Evolutionary conservation across 2,329 filamentous ascomycete species (phyloP).

Genomic region (Didymella lethalis): DNA sequence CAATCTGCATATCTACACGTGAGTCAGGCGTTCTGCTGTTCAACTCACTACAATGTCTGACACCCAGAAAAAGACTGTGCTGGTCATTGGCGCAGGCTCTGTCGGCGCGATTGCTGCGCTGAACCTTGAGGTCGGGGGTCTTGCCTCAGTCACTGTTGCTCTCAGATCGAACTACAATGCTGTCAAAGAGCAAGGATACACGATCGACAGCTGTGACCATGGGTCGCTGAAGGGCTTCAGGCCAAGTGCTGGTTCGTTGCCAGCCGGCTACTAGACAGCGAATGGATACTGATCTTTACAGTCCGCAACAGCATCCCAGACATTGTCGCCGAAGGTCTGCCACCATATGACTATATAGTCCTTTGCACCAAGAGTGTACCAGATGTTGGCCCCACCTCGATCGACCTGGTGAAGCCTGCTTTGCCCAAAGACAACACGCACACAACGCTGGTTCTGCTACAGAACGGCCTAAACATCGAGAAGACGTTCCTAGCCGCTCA

Average conservation of each 20-base stretch:
- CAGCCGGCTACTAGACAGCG: not conserved
- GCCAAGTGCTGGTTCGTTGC: conserved; percentile 54
- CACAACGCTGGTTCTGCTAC: conserved; percentile 65
- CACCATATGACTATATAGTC: conserved; percentile 64
- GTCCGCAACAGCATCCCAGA: conserved; percentile 61
- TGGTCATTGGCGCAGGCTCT: conserved; percentile 64
- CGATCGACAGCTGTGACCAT: conserved; percentile 64
- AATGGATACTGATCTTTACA: conserved; percentile 28
- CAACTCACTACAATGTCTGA: conserved; percentile 35
- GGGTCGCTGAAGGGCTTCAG: conserved; percentile 60
- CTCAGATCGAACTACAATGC: conserved; percentile 64
- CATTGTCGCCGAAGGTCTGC: conserved; percentile 44
- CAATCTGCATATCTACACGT: conserved; percentile 3
- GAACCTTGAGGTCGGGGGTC: conserved; percentile 60
- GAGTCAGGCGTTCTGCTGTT: not conserved
- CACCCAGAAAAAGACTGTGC: conserved; percentile 48
- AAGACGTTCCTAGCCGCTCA: conserved; percentile 60
- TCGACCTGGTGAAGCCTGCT: conserved; percentile 61
- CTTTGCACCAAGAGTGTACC: conserved; percentile 67
- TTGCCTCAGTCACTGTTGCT: conserved; percentile 63
- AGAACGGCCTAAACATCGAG: conserved; percentile 72
- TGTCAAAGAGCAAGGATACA: conserved; percentile 60
- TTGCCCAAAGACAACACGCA: conserved; percentile 57
- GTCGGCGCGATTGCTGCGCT: conserved; percentile 66
- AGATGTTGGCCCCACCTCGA: conserved; percentile 59